Conservation (phyloP, 2,329 filamentous ascomycete species). For the Tolypocladium paradoxum region DNA sequence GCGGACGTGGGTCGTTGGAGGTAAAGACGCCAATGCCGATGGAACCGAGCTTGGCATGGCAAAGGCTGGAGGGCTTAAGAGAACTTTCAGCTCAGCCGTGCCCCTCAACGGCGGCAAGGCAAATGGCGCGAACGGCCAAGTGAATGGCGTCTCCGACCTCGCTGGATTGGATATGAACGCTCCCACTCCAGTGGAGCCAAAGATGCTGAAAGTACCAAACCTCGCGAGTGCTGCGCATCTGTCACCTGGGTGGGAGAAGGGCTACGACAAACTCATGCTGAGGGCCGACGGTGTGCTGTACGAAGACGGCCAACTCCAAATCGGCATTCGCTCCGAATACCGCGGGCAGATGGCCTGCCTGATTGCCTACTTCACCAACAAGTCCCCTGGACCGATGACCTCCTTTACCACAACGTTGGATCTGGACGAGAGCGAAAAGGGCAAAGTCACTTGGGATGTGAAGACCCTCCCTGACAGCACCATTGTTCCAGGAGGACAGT, state of each 20-base stretch:
- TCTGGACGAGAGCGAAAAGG: constrained; percentile 56
- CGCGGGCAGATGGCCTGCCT: constrained; percentile 90
- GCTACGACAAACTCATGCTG: constrained; percentile 75
- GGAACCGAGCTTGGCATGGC: constrained; percentile 68
- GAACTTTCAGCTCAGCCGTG: constrained; percentile 63
- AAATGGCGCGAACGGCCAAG: constrained; percentile 36
- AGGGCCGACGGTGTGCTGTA: constrained; percentile 80
- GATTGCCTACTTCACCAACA: constrained; percentile 94
- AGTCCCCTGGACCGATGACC: constrained; percentile 70
- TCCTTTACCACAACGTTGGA: constrained; percentile 94
- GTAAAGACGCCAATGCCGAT: constrained; percentile 85
- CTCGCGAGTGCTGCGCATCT: constrained; percentile 86
- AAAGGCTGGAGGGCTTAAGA: constrained; percentile 73
- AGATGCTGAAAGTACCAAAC: constrained; percentile 60
- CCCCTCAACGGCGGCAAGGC: constrained; percentile 34
- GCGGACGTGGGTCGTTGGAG: constrained; percentile 94
- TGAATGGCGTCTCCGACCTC: constrained; percentile 53
- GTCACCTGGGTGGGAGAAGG: constrained; percentile 87
- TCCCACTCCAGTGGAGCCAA: constrained; percentile 44
- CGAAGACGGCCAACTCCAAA: constrained; percentile 87
- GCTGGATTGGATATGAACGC: constrained; percentile 71
- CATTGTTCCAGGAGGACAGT: constrained; percentile 64
- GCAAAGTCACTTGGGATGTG: constrained; percentile 68
- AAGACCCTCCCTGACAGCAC: constrained; percentile 81
- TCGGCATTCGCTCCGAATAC: constrained; percentile 89